phyloP scores from a whole-genome alignment of 1,284 basidiomycete genomes.

The Ustilago hordei region DNA sequence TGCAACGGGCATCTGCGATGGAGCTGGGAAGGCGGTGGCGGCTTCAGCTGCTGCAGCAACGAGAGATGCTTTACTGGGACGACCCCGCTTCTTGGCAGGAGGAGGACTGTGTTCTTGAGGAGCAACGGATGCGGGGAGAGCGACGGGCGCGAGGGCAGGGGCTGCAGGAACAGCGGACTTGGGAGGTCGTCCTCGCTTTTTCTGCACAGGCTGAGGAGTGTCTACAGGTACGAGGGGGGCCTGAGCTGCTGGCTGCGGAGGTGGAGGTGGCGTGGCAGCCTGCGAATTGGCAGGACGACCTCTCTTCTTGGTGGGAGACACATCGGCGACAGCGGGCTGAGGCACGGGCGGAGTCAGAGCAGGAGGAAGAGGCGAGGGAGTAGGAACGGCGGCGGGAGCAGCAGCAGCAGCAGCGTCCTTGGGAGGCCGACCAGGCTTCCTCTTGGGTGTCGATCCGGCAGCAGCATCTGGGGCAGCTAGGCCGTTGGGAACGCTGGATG shows the following conservation, averaged over 20 bases:
- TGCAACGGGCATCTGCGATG: not conserved
- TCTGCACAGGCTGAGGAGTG: not conserved
- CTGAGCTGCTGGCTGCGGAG: constrained; percentile 3
- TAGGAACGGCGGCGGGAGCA: constrained; percentile 1
- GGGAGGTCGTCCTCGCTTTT: constrained; percentile 15
- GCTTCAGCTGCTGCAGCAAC: constrained; percentile 21
- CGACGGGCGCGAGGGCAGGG: not conserved
- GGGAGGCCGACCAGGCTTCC: constrained; percentile 34
- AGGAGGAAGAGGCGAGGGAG: constrained; percentile 2
- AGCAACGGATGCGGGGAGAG: constrained; percentile 4
- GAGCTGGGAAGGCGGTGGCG: constrained; percentile 6
- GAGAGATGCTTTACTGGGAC: constrained; percentile 37
- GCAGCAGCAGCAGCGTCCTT: constrained; percentile 26
- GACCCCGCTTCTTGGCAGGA: constrained; percentile 40
- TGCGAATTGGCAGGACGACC: constrained; percentile 30
- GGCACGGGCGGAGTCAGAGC: constrained; percentile 5
- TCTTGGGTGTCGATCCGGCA: constrained; percentile 15
- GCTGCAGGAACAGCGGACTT: constrained; percentile 9
- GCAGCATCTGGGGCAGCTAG: constrained; percentile 6
- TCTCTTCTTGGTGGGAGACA: constrained; percentile 23
- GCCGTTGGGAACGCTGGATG: constrained; percentile 5
- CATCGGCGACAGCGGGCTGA: constrained; percentile 1
- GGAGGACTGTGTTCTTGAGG: constrained; percentile 3
- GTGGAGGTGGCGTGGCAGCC: constrained; percentile 1
- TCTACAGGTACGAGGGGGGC: constrained; percentile 2